Percentiles rank a stretch among this genome's conserved stretches.
phyloP scores from a whole-genome alignment of 192 early-diverging fungal genomes.

The Podila epicladia region DNA sequence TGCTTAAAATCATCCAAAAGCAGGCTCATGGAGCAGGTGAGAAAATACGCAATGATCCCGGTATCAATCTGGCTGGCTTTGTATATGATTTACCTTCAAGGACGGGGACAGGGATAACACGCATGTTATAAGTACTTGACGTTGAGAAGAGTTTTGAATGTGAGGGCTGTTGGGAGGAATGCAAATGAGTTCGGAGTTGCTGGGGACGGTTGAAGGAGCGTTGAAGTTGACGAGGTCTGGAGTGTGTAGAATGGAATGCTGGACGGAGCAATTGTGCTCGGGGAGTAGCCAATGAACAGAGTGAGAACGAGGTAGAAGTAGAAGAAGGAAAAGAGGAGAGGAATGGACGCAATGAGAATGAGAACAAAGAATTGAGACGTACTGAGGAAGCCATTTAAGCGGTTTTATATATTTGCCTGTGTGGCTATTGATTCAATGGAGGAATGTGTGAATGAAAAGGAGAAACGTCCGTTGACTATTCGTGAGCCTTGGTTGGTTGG shows the following conservation, averaged over 20 bases:
- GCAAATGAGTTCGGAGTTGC: neutral
- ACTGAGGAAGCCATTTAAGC: too few relatives aligned
- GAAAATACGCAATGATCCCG: too few relatives aligned
- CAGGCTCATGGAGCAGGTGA: too few relatives aligned
- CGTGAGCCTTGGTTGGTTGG: too few relatives aligned
- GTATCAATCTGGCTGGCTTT: too few relatives aligned
- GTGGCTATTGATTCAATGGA: neutral
- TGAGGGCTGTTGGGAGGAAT: neutral
- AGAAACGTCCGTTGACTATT: too few relatives aligned
- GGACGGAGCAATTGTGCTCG: neutral
- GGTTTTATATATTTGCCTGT: too few relatives aligned
- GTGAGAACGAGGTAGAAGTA: conserved; percentile 6
- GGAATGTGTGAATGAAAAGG: neutral
- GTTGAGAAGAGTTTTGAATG: conserved; percentile 17
- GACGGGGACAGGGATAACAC: conserved; percentile 38
- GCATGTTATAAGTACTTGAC: conserved; percentile 10
- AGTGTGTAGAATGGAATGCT: neutral
- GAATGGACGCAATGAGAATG: conserved; percentile 1
- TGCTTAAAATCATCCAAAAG: too few relatives aligned
- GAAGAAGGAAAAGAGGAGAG: neutral
- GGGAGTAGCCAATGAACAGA: neutral
- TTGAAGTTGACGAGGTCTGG: neutral
- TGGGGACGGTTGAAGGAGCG: neutral
- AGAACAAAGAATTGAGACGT: neutral
- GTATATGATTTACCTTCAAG: neutral